These are phyloP conservation scores for Quercus wislizeni DNA, from an alignment of 306 rosid species.

Conservation along the genomic window DNA sequence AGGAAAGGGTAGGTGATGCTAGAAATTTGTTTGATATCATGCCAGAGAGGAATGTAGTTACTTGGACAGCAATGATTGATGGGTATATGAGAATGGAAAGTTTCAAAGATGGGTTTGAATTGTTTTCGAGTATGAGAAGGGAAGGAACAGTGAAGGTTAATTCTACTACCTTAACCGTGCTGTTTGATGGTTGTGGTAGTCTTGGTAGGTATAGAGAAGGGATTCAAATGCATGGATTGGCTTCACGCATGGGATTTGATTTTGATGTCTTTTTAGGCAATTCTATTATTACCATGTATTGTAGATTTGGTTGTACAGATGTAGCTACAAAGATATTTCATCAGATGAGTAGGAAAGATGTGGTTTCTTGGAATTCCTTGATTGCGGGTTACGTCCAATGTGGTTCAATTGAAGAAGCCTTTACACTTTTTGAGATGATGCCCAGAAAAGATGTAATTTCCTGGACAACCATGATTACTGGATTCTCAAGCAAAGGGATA, in stretches of 20 bases:
- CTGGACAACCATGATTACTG: conserved; percentile 71
- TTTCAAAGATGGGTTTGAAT: conserved; percentile 55
- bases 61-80: conserved; percentile 81
- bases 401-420: conserved; percentile 53
- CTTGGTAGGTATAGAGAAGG: conserved; percentile 52
- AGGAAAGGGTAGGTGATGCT: conserved; percentile 55
- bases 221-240: conserved; percentile 68
- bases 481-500: conserved; percentile 55
- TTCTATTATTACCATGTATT: conserved; percentile 67
- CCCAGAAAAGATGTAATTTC: conserved; percentile 64
- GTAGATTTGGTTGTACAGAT: conserved; percentile 39
- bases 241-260: conserved; percentile 53
- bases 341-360: conserved; percentile 39
- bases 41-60: conserved; percentile 62
- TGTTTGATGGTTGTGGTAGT: conserved; percentile 61
- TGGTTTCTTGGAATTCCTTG: conserved; percentile 79
- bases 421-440: conserved; percentile 51
- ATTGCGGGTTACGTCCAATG: conserved; percentile 63
- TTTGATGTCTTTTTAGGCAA: conserved; percentile 59
- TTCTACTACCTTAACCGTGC: conserved; percentile 58
- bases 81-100: conserved; percentile 60
- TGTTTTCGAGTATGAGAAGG: conserved; percentile 65
- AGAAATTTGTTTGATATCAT: conserved; percentile 62
- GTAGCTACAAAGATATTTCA: conserved; percentile 49
- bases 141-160: conserved; percentile 61